Base-by-base conservation (phyloP, 768 basidiomycete species). In the Baorangia bicolor region DNA sequence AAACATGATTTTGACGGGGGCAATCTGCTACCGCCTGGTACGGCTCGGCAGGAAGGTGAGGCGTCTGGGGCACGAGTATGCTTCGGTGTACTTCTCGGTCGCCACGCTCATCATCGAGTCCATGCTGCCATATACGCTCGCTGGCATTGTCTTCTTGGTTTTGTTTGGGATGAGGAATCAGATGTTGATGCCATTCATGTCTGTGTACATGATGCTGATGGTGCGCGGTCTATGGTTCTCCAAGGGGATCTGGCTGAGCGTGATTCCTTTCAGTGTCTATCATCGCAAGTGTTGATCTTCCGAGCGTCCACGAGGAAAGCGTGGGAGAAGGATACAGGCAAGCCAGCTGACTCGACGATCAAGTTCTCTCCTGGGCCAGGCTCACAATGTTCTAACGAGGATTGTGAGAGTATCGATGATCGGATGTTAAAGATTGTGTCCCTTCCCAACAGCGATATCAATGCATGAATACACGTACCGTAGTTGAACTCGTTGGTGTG, bases 251-350 rank as follows among this genome's bases (percentile, higher is more conserved):
- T 12, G 14, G n/a, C 30, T 38, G 41, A 53, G 27, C 3, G 4
- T 28, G n/a, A n/a, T n/a, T 13, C 5, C 2, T 46, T 44, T n/a
- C 34, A 65, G 63, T 45, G 48, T 23, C 31, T 62, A 38, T 58
- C 64, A n/a, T 40, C 59, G 2, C 59, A 57, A 27, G 30, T 65
- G 25, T 37, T 64, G 34, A 64, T 64, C 21, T 45, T 63, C 23
- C 41, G 54, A 4, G 53, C 49, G n/a, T 35, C 50, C 30, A 44
- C 39, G 48, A 46, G 60, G 1, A 49, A 34, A n/a, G 25, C 30
- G 6, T 48, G 43, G 51, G 23, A 49, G 8, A 25, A 35, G 2
- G 40, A 45, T n/a, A 57, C 44, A 9, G 5, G 37, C 13, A 25
- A 11, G 14, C 33, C 20, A 20, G 44, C 27, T 6, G 9, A 12